Conservation (phyloP, 352 stramenopile species). For the Pythium chondricola region DNA sequence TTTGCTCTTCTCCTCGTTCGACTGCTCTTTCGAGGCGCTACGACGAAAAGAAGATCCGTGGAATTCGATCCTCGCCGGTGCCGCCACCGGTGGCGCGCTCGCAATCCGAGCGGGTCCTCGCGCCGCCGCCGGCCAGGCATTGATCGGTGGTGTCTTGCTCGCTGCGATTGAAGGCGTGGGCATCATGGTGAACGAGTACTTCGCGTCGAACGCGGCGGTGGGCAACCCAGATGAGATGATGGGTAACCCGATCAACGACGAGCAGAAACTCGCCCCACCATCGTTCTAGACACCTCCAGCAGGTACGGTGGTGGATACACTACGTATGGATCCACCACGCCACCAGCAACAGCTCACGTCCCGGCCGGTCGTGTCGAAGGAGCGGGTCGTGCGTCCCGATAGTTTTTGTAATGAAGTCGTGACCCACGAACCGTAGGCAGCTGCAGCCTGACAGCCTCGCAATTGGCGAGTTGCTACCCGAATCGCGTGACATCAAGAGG, state of each 20-base stretch:
- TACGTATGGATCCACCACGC: slow-evolving; percentile 3
- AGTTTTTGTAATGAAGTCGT: background rate
- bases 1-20: slow-evolving; percentile 96
- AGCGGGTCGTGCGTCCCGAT: background rate
- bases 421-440: slow-evolving; percentile 2
- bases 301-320: no score
- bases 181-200: slow-evolving; percentile 92
- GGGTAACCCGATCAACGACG: slow-evolving; percentile 57
- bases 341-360: no score
- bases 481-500: slow-evolving; percentile 20
- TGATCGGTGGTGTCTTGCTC: slow-evolving; percentile 94
- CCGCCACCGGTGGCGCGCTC: slow-evolving; percentile 94
- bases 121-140: slow-evolving; percentile 89
- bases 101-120: slow-evolving; percentile 92
- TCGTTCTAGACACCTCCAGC: slow-evolving; percentile 72
- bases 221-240: slow-evolving; percentile 38
- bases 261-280: slow-evolving; percentile 81
- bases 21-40: slow-evolving; percentile 96
- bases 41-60: slow-evolving; percentile 99
- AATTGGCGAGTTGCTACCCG: slow-evolving; percentile 29
- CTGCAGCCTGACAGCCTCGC: slow-evolving; percentile 24
- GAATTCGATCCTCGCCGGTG: slow-evolving; percentile 98
- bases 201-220: slow-evolving; percentile 52
- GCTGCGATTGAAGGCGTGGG: slow-evolving; percentile 96
- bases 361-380: background rate